Conservation (phyloP, 2,329 filamentous ascomycete species). For the Stenocarpella maydis region DNA sequence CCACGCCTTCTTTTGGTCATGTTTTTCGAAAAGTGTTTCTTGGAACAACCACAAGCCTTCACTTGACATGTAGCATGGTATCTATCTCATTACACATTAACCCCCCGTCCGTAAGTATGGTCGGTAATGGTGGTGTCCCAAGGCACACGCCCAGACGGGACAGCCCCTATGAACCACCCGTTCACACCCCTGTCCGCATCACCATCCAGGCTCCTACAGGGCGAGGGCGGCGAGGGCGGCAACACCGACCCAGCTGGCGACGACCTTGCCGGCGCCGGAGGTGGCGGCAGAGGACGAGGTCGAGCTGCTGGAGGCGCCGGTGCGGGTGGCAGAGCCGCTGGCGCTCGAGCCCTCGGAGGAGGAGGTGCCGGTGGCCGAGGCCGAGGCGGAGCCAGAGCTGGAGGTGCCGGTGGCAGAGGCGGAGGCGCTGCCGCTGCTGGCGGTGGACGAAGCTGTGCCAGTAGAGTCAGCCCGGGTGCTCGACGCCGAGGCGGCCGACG, state of each 20-base stretch:
- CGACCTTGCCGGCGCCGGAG: constrained; percentile 32
- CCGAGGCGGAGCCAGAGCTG: not conserved
- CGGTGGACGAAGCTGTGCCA: constrained; percentile 19
- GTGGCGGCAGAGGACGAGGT: constrained; percentile 20
- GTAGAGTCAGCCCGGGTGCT: constrained; percentile 4
- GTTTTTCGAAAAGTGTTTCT: not conserved
- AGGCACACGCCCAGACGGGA: not conserved
- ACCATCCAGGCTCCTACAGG: constrained; percentile 15
- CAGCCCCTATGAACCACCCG: not conserved
- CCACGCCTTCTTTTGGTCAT: not conserved
- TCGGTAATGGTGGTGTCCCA: not conserved
- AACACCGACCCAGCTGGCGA: constrained; percentile 32
- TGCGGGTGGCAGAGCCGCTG: not conserved
- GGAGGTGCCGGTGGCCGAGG: not conserved
- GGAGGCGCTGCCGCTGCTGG: not conserved
- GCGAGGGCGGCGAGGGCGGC: constrained; percentile 32
- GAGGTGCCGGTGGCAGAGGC: constrained; percentile 22
- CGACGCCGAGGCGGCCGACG: constrained; percentile 8
- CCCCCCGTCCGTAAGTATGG: constrained; percentile 15
- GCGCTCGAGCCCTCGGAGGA: constrained; percentile 6
- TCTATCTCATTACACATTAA: constrained; percentile 33
- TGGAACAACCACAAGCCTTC: constrained; percentile 6
- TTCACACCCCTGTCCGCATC: not conserved
- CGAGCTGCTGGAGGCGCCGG: constrained; percentile 2
- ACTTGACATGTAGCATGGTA: constrained; percentile 17